These are phyloP conservation scores for Cydonia oblonga DNA, from an alignment of 331 rosid genomes.

Conservation along the genomic window DNA sequence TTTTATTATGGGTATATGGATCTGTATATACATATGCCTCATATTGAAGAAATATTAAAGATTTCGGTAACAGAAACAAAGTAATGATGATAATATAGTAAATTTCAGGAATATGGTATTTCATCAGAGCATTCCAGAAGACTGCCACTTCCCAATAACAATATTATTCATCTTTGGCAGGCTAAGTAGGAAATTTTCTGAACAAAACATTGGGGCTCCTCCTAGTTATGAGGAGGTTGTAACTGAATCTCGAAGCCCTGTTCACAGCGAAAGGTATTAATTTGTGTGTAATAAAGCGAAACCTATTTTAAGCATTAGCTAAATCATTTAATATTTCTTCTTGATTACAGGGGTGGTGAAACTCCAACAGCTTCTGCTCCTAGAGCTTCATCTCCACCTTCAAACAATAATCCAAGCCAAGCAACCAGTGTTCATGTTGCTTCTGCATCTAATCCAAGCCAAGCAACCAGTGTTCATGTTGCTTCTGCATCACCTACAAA, in stretches of 20 bases:
- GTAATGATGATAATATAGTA: too few relatives aligned
- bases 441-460: constrained; percentile 28
- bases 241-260: constrained; percentile 56
- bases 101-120: background rate
- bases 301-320: background rate
- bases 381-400: constrained; percentile 34
- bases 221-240: constrained; percentile 74
- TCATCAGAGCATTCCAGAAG: background rate
- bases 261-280: constrained; percentile 45
- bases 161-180: constrained; percentile 17
- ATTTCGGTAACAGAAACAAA: background rate
- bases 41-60: background rate
- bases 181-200: constrained; percentile 55
- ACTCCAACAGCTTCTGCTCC: constrained; percentile 39
- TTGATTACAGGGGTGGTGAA: constrained; percentile 51
- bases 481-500: constrained; percentile 22
- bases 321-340: constrained; percentile 17
- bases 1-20: background rate
- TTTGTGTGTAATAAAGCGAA: background rate
- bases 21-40: background rate
- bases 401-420: constrained; percentile 28
- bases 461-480: constrained; percentile 25
- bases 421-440: constrained; percentile 22
- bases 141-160: background rate
- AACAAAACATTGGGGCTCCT: constrained; percentile 58